These are phyloP conservation scores for Ophiostoma sp. DNA, from an alignment of 2,329 filamentous ascomycete species.

Conservation along the genomic window DNA sequence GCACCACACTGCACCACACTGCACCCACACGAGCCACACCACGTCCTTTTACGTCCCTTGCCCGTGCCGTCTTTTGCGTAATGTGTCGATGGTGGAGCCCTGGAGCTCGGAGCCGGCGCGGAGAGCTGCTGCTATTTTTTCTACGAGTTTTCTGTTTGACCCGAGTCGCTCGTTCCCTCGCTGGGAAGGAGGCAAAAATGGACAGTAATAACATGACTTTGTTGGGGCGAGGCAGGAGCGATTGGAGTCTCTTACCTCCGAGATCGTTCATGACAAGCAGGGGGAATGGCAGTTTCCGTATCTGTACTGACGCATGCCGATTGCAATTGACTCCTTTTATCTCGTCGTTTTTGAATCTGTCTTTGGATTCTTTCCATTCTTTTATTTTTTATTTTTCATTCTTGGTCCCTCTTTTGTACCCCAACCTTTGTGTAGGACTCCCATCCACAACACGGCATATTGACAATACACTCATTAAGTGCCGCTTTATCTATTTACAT, in stretches of 20 bases:
- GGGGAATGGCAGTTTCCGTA: background rate
- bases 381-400: background rate
- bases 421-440: background rate
- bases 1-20: too few relatives aligned
- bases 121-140: background rate
- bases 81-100: background rate
- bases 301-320: background rate
- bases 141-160: background rate
- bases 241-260: background rate
- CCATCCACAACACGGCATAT: background rate
- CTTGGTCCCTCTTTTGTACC: background rate
- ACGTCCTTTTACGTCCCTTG: background rate
- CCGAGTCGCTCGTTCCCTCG: slow-evolving; percentile 3
- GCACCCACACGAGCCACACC: background rate
- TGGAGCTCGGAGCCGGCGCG: slow-evolving; percentile 23
- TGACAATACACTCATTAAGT: background rate
- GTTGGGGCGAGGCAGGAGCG: slow-evolving; percentile 15
- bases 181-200: background rate
- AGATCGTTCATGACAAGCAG: background rate
- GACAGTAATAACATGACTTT: background rate
- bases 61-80: slow-evolving; percentile 19
- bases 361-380: background rate
- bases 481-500: background rate
- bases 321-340: background rate
- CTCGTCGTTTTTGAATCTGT: background rate